phyloP scores from a whole-genome alignment of 2,329 filamentous ascomycete genomes.

The Sarocladium brachiariae region DNA sequence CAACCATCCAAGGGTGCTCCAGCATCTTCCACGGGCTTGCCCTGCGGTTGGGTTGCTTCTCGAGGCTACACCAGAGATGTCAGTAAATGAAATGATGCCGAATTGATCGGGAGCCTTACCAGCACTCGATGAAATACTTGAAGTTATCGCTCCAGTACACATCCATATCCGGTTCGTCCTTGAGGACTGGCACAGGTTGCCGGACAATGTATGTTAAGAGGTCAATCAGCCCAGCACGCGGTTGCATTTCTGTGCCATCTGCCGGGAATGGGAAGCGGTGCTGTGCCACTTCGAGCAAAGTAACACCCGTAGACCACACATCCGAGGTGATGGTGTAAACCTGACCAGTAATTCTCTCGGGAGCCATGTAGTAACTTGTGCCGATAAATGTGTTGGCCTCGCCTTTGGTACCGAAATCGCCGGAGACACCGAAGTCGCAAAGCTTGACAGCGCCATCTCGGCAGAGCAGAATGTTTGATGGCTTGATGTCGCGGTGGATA shows the following conservation, averaged over 20 bases:
- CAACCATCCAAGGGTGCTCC: conserved; percentile 97
- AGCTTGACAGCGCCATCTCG: conserved; percentile 92
- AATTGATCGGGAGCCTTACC: conserved; percentile 59
- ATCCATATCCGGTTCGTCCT: conserved; percentile 83
- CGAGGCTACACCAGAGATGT: conserved; percentile 55
- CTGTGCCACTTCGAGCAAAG: conserved; percentile 96
- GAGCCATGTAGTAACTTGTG: conserved; percentile 98
- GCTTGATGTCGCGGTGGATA: conserved; percentile 98
- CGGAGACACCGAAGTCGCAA: conserved; percentile 96
- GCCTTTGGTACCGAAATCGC: conserved; percentile 96
- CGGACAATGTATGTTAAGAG: conserved; percentile 95
- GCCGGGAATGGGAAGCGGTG: conserved; percentile 97
- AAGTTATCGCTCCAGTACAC: conserved; percentile 97
- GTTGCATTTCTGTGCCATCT: conserved; percentile 92
- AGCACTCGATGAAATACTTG: conserved; percentile 99
- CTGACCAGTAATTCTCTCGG: conserved; percentile 94
- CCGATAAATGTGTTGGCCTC: conserved; percentile 99
- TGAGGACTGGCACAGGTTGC: conserved; percentile 89
- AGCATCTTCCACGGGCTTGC: conserved; percentile 98
- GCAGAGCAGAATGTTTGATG: conserved; percentile 91
- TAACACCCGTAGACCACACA: conserved; percentile 96
- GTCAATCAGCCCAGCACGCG: conserved; percentile 86
- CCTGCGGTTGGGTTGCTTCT: conserved; percentile 81
- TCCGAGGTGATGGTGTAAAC: conserved; percentile 98
- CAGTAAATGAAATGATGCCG: conserved; percentile 12